Conservation (phyloP, 2,329 filamentous ascomycete genomes). For the Neospermospora avenae region DNA sequence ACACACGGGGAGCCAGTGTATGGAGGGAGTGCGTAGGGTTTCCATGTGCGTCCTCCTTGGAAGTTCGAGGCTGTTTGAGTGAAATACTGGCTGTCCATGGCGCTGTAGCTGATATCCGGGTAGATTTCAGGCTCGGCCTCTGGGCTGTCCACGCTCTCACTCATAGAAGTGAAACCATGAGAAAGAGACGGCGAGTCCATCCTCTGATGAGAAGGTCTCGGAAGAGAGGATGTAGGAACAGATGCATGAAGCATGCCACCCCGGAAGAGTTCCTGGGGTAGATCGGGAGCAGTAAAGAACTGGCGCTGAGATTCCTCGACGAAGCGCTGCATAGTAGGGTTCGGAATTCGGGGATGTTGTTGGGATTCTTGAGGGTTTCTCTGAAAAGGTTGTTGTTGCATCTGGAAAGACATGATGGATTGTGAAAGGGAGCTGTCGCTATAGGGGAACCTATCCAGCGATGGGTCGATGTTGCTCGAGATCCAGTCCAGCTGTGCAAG, state of each 20-base stretch:
- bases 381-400: conserved; percentile 1
- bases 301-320: conserved; percentile 19
- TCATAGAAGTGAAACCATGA: conserved; percentile 23
- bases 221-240: conserved; percentile 19
- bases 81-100: background rate
- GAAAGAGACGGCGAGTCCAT: conserved; percentile 29
- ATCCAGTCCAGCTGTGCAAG: background rate
- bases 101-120: conserved; percentile 20
- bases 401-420: background rate
- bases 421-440: background rate
- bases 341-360: background rate
- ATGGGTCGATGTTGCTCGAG: conserved; percentile 20
- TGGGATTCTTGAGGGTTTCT: background rate
- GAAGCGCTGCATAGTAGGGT: conserved; percentile 21
- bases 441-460: background rate
- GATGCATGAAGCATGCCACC: background rate
- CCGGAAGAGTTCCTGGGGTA: background rate
- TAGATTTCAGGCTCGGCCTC: conserved; percentile 21
- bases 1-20: conserved; percentile 15
- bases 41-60: background rate
- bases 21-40: conserved; percentile 6
- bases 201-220: conserved; percentile 13
- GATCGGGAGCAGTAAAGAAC: conserved; percentile 17
- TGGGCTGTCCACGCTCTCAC: conserved; percentile 23
- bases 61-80: background rate